These are phyloP conservation scores for Alternaria brassicicola DNA, from an alignment of 2,329 filamentous ascomycete genomes.

Conservation along the genomic window DNA sequence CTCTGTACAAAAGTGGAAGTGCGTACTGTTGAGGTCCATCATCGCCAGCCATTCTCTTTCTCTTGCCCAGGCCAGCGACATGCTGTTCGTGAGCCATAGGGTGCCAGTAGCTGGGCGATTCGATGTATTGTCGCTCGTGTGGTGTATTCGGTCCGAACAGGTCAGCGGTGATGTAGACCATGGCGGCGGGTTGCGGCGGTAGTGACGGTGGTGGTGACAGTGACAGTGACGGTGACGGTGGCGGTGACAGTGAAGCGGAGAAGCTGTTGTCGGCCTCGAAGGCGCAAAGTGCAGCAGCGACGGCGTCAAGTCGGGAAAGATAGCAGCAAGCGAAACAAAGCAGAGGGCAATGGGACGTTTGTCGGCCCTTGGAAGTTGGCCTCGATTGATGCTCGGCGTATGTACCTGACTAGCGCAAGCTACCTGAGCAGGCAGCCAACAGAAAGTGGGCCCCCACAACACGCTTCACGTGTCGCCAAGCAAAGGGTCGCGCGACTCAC, in stretches of 20 bases:
- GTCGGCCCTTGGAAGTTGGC: conserved; percentile 3
- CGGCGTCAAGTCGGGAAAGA: neutral
- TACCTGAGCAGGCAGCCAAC: conserved; percentile 10
- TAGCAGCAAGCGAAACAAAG: neutral
- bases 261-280: conserved; percentile 11
- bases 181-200: conserved; percentile 24
- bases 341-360: neutral
- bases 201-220: conserved; percentile 15
- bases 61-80: conserved; percentile 35
- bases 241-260: conserved; percentile 13
- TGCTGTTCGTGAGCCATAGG: conserved; percentile 30
- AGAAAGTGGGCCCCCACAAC: conserved; percentile 21
- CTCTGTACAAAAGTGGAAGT: neutral
- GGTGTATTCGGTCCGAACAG: conserved; percentile 35
- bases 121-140: conserved; percentile 15
- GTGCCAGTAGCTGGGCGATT: conserved; percentile 19
- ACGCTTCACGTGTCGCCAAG: conserved; percentile 35
- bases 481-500: conserved; percentile 18
- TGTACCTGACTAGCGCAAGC: conserved; percentile 27
- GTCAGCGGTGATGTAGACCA: conserved; percentile 48
- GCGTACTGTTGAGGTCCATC: conserved; percentile 22
- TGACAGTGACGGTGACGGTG: too few species aligned
- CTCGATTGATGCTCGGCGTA: conserved; percentile 11
- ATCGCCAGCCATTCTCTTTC: conserved; percentile 33
- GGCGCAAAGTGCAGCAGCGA: conserved; percentile 2